A percentile compares a stretch with the other conserved stretches of the same genome.
phyloP scores from a whole-genome alignment of 2,329 filamentous ascomycete species.

The Sordariomycetes sp. region DNA sequence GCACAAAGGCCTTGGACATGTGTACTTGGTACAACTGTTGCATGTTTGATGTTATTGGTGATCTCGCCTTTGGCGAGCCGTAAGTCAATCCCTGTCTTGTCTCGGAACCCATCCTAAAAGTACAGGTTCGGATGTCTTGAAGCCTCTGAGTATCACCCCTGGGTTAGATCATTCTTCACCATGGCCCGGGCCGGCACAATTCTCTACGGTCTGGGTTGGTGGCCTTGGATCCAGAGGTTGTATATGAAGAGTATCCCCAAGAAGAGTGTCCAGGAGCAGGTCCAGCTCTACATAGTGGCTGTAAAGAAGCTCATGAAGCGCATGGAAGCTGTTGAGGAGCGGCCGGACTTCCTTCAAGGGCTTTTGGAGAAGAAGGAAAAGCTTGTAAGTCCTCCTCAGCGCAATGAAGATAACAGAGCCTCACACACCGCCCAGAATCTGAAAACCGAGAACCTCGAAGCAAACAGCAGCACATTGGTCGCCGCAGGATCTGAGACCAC shows the following conservation, averaged over 20 bases:
- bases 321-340: constrained; percentile 6
- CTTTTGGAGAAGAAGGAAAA: constrained; percentile 9
- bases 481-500: constrained; percentile 17
- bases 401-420: neutral
- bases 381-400: constrained; percentile 3
- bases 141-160: constrained; percentile 9
- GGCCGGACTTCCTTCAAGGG: constrained; percentile 10
- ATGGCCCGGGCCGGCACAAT: neutral
- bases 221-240: constrained; percentile 1
- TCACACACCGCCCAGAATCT: neutral
- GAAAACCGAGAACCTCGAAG: constrained; percentile 4
- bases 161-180: constrained; percentile 4
- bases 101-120: too few species aligned
- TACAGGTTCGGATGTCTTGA: constrained; percentile 8
- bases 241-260: constrained; percentile 6
- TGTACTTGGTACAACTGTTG: constrained; percentile 13
- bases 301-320: constrained; percentile 5
- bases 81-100: too few species aligned
- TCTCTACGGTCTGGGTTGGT: neutral
- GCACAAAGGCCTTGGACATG: constrained; percentile 9
- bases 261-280: constrained; percentile 1
- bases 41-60: constrained; percentile 7
- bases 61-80: constrained; percentile 14
- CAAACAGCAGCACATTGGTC: constrained; percentile 11
- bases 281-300: constrained; percentile 2